phyloP scores from a whole-genome alignment of 345 rosid species.

The Eucalyptus melliodora region DNA sequence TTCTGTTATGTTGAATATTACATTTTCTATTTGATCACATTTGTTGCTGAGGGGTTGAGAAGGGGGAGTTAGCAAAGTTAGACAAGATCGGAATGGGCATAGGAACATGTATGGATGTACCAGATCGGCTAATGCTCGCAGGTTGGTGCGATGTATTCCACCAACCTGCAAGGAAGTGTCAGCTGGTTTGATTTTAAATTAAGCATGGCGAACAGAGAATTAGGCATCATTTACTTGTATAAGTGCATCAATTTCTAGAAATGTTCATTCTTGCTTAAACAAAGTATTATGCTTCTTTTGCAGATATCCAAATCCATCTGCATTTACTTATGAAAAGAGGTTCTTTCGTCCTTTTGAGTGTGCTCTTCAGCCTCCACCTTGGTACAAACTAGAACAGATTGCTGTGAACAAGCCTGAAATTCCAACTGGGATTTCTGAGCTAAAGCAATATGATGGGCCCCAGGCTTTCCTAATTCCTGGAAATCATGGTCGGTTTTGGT shows the following conservation, averaged over 20 bases:
- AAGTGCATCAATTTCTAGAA: background rate
- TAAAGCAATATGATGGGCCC: constrained; percentile 87
- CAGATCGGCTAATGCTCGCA: too few relatives aligned
- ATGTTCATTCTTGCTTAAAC: background rate
- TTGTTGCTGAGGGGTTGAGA: background rate
- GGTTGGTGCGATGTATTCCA: too few relatives aligned
- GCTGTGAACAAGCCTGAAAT: constrained; percentile 87
- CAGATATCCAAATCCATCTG: constrained; percentile 96
- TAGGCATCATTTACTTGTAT: background rate
- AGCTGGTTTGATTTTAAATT: background rate
- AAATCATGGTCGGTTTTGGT: constrained; percentile 74
- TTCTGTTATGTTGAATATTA: background rate
- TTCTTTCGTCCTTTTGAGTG: constrained; percentile 89
- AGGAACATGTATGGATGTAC: too few relatives aligned
- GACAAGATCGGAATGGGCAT: too few relatives aligned
- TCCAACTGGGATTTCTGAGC: constrained; percentile 51
- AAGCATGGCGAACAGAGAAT: background rate
- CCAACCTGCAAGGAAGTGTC: background rate
- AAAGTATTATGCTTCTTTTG: background rate
- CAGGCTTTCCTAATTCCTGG: constrained; percentile 95
- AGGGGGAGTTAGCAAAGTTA: too few relatives aligned
- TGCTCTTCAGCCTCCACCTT: constrained; percentile 92
- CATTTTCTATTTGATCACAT: background rate
- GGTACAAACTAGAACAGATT: constrained; percentile 60
- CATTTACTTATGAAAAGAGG: constrained; percentile 83